Evolutionary conservation across 345 rosid genomes (phyloP).

Genomic region (Melaleuca alternifolia): DNA sequence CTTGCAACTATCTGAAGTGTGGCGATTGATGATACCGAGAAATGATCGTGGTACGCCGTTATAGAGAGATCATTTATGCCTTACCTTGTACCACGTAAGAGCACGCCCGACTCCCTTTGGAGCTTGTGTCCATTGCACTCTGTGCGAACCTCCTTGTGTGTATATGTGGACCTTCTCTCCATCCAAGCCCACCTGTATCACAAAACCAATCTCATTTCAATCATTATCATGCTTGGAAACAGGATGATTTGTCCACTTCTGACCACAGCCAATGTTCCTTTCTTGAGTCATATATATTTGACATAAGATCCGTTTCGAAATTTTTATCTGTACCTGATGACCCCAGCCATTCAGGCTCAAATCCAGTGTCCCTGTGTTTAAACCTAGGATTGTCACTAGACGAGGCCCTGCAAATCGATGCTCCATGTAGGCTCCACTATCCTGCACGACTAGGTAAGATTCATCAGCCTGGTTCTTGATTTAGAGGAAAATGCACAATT

Average conservation of each 20-base stretch:
- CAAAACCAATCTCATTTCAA: not conserved
- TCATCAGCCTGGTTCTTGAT: not conserved
- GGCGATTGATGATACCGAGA: not conserved
- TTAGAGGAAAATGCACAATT: not conserved
- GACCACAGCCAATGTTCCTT: not conserved
- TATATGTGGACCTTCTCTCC: conserved; percentile 41
- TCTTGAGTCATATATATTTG: not conserved
- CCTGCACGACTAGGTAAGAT: conserved; percentile 27
- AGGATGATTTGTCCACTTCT: not conserved
- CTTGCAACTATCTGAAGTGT: not conserved
- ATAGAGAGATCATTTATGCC: not conserved
- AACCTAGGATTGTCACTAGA: conserved; percentile 43
- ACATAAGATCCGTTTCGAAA: not conserved
- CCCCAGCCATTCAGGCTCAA: conserved; percentile 54
- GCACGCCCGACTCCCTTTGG: conserved; percentile 21
- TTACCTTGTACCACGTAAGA: conserved; percentile 81
- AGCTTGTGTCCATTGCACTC: conserved; percentile 32
- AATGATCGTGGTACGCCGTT: not conserved
- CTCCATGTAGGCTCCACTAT: conserved; percentile 89
- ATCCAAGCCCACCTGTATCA: conserved; percentile 43
- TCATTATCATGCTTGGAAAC: not conserved
- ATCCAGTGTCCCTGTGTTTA: conserved; percentile 74
- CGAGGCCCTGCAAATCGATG: conserved; percentile 71
- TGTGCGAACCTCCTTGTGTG: conserved; percentile 39
- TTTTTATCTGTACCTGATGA: conserved; percentile 35